Evolutionary conservation across 2,329 filamentous ascomycete species (phyloP).

Genomic region (Sporothrix inflata): DNA sequence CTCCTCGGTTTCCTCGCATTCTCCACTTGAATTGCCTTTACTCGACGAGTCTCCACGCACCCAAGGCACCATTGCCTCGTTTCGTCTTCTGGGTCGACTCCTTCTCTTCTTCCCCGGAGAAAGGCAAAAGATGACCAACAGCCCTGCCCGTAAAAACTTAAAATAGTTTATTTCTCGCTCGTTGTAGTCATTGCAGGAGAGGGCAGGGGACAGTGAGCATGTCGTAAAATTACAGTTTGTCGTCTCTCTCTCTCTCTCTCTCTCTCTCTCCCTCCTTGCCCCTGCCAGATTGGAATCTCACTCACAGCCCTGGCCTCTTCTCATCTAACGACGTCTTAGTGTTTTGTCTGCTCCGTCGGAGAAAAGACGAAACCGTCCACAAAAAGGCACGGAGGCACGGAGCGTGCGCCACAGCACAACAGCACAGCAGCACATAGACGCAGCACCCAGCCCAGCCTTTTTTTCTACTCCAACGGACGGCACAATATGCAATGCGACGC

Average conservation of each 20-base stretch:
- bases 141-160: neutral
- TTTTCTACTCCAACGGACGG: neutral
- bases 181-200: too few relatives aligned
- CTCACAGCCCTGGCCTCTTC: neutral
- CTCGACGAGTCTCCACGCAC: neutral
- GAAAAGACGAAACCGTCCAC: neutral
- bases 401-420: conserved; percentile 5
- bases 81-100: neutral
- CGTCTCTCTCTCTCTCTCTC: neutral
- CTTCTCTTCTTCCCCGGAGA: neutral
- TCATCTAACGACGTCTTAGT: neutral
- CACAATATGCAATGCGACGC: neutral
- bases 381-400: neutral
- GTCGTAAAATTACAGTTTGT: neutral
- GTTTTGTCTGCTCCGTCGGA: neutral
- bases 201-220: neutral
- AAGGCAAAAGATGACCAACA: neutral
- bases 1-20: neutral
- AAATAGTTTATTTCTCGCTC: neutral
- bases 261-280: neutral
- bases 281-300: neutral
- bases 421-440: too few relatives aligned
- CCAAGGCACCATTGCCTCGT: neutral
- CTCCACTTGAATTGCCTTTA: conserved; percentile 1
- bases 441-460: too few relatives aligned